phyloP scores from a whole-genome alignment of 1,139 yeast genomes.

The Taphrina communis region DNA sequence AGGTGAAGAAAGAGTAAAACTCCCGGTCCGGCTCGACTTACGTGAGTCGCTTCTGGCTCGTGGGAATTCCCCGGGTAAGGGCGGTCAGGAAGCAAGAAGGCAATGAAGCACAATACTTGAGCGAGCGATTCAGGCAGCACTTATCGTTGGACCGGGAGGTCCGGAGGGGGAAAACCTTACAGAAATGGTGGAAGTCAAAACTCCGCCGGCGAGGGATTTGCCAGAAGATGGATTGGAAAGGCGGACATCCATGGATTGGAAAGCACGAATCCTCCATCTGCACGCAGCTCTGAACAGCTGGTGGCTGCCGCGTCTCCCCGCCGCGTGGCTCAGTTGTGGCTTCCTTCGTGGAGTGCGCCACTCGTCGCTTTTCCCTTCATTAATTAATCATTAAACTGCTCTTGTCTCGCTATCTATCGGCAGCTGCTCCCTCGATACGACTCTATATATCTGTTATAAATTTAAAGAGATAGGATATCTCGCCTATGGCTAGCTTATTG shows the following conservation, averaged over 20 bases:
- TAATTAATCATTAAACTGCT: too few species aligned
- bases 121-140: background rate
- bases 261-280: background rate
- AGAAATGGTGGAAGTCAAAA: background rate
- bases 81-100: too few species aligned
- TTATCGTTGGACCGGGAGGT: background rate
- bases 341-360: background rate
- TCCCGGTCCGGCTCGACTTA: background rate
- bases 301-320: background rate
- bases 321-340: background rate
- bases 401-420: too few species aligned
- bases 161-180: background rate
- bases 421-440: too few species aligned
- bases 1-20: too few species aligned
- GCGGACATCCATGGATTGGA: too few species aligned
- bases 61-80: background rate
- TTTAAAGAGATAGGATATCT: too few species aligned
- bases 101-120: background rate
- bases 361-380: too few species aligned
- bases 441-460: too few species aligned
- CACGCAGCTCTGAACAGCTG: slow-evolving; percentile 5
- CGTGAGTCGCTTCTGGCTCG: background rate
- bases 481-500: too few species aligned
- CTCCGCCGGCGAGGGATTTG: too few species aligned
- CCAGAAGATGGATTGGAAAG: too few species aligned